phyloP scores from a whole-genome alignment of 2,329 filamentous ascomycete species.

The Pseudopyricularia javanii region DNA sequence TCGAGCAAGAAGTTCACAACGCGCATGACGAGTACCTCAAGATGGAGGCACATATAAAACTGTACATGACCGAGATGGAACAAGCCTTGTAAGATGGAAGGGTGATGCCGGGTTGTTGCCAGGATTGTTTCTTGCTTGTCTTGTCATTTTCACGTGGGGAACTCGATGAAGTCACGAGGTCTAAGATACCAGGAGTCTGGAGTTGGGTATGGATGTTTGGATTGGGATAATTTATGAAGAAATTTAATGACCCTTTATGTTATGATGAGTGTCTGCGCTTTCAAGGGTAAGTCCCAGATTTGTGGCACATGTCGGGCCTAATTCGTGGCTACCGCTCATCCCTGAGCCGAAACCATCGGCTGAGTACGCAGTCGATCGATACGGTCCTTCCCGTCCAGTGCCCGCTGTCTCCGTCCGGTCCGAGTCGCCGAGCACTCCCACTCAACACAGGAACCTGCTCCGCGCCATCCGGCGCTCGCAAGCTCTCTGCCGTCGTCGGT shows the following conservation, averaged over 20 bases:
- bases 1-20: slow-evolving; percentile 83
- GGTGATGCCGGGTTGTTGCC: neutral
- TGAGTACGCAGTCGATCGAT: slow-evolving; percentile 41
- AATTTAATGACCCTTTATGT: neutral
- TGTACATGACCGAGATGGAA: slow-evolving; percentile 99
- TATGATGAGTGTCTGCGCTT: too few species aligned
- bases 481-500: slow-evolving; percentile 5
- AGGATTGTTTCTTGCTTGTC: neutral
- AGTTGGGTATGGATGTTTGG: neutral
- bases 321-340: slow-evolving; percentile 6
- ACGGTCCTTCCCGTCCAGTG: slow-evolving; percentile 47
- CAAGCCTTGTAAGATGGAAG: slow-evolving; percentile 48
- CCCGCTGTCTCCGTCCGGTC: slow-evolving; percentile 30
- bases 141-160: neutral
- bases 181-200: slow-evolving; percentile 1
- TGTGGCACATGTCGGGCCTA: neutral
- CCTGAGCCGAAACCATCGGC: slow-evolving; percentile 53
- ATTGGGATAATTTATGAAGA: neutral
- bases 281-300: too few species aligned
- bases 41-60: slow-evolving; percentile 91
- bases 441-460: slow-evolving; percentile 51
- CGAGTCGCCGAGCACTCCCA: slow-evolving; percentile 32
- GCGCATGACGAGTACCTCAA: slow-evolving; percentile 93
- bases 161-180: neutral
- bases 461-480: slow-evolving; percentile 4